phyloP scores from a whole-genome alignment of 257 asterid species.

The Solanum ossicruentum region DNA sequence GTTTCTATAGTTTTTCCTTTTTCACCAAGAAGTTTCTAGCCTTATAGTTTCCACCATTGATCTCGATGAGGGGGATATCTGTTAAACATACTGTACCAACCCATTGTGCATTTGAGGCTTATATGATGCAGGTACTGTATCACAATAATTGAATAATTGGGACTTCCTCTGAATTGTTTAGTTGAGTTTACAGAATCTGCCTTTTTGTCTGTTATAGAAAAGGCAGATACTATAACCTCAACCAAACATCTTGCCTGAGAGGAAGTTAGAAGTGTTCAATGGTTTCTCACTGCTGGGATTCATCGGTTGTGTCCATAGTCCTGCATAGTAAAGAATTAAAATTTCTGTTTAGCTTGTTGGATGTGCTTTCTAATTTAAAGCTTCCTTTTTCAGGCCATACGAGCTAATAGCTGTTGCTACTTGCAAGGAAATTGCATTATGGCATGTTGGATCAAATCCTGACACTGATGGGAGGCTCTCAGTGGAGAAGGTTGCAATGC shows the following conservation, averaged over 20 bases:
- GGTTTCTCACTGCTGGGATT: neutral
- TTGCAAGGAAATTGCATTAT: conserved; percentile 64
- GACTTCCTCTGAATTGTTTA: neutral
- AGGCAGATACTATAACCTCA: neutral
- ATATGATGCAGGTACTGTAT: neutral
- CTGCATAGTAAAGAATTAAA: neutral
- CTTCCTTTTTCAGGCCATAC: conserved; percentile 52
- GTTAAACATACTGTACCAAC: neutral
- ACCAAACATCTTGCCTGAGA: neutral
- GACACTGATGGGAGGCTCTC: conserved; percentile 70
- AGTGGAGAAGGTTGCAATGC: conserved; percentile 47
- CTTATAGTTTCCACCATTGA: neutral
- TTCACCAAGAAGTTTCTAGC: neutral
- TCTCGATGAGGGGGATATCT: neutral
- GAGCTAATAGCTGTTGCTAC: conserved; percentile 86
- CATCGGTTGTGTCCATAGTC: neutral
- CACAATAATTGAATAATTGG: neutral
- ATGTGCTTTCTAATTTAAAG: neutral
- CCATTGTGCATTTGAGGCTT: neutral
- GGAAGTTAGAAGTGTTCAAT: neutral
- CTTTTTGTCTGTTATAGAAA: neutral
- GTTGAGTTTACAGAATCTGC: neutral
- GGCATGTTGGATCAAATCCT: conserved; percentile 81
- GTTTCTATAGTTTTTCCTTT: neutral
- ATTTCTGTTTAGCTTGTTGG: neutral